Base-by-base conservation (phyloP, 83 land plant species). In the Diphasiastrum complanatum region DNA sequence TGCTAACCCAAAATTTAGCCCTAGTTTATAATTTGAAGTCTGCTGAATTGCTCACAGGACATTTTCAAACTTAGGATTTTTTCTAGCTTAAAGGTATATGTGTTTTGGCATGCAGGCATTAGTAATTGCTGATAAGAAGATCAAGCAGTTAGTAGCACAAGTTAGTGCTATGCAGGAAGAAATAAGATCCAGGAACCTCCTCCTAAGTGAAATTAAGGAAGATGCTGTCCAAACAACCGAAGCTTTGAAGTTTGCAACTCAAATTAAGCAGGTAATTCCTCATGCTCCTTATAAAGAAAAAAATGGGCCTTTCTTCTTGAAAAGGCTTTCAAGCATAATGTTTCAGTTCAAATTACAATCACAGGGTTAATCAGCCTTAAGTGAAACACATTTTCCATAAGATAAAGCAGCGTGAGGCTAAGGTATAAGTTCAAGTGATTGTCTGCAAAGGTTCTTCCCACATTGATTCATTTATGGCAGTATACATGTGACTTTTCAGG, bases 231-330 rank as follows among this genome's bases (percentile, higher is more conserved):
- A 52, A 20, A 70, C 50, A 33, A 70, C 73, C 4, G 73, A 70
- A 37, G 73, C 70, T 27, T 24, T 70, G 16, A 70, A 51, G 68
- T 47, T 63, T 28, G 73, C 73, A 31, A 58, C 73, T 45, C 60
- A 70, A 37, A 70, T 70, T 6, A 70, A 70, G 60, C 73, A 70
- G 73, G 73, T 70, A 52, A 33, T 20, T n/a, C n/a, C n/a, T n/a
- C n/a, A n/a, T n/a, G n/a, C n/a, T n/a, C n/a, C n/a, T n/a, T n/a
- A n/a, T n/a, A n/a, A n/a, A n/a, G n/a, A n/a, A n/a, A 33, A 23
- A 3, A 30, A n/a, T 12, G 4, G 50, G 16, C 34, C 18, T 16
- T 20, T 27, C 4, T 5, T 48, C 12, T 24, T 34, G 19, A 23
- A 22, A 11, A 2, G 3, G 29, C 28, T 40, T 60, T 60, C 1